Evolutionary conservation across 116 monocot genomes (phyloP).

Genomic region (Papilionanthe hybrid): DNA sequence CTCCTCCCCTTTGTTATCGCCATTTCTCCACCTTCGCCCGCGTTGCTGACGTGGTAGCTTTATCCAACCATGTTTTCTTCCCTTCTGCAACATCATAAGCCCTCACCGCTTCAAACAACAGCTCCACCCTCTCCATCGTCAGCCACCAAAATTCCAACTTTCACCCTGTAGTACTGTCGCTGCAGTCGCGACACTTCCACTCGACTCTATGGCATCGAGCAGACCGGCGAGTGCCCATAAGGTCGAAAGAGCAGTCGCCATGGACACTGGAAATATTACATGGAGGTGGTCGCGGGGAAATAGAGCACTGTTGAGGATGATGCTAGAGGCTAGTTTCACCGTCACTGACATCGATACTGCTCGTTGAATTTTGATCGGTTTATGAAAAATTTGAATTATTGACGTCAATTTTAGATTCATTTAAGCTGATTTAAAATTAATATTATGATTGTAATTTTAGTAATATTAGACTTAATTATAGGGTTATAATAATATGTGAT

Average conservation of each 20-base stretch:
- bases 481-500: too few relatives aligned
- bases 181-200: not conserved
- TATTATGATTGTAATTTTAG: too few relatives aligned
- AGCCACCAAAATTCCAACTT: slow-evolving; percentile 10
- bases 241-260: slow-evolving; percentile 13
- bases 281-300: slow-evolving; percentile 23
- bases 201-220: slow-evolving; percentile 26
- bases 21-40: not conserved
- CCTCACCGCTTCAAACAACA: slow-evolving; percentile 14
- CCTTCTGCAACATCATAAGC: not conserved
- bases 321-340: slow-evolving; percentile 30
- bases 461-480: too few relatives aligned
- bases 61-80: slow-evolving; percentile 13
- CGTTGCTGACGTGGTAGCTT: not conserved
- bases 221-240: slow-evolving; percentile 27
- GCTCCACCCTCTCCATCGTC: slow-evolving; percentile 13
- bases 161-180: not conserved
- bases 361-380: slow-evolving; percentile 19
- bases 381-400: too few relatives aligned
- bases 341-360: slow-evolving; percentile 39
- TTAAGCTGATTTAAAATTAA: too few relatives aligned
- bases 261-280: not conserved
- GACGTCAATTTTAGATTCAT: too few relatives aligned
- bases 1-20: not conserved
- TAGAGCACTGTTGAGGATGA: slow-evolving; percentile 35